Evolutionary conservation across 73 alveolate genomes (phyloP).

Genomic region (Paraurostyla sp.): DNA sequence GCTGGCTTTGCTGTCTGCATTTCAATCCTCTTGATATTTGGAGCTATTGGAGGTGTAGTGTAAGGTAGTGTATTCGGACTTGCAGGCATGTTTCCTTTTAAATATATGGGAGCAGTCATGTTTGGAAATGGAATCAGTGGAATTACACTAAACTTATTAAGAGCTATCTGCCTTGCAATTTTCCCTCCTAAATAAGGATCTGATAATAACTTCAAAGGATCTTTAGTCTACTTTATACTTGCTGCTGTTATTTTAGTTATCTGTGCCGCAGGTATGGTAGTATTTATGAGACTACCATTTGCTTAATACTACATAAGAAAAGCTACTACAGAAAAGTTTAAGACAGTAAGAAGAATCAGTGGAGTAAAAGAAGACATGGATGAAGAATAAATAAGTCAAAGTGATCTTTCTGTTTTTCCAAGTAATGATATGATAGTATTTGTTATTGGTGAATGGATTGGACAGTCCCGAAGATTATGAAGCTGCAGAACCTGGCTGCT

Average conservation of each 20-base stretch:
- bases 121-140: constrained; percentile 79
- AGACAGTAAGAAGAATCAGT: constrained; percentile 35
- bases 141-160: constrained; percentile 50
- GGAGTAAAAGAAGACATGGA: constrained; percentile 18
- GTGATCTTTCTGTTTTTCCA: too few relatives aligned
- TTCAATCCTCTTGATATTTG: constrained; percentile 53
- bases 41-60: constrained; percentile 63
- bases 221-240: constrained; percentile 64
- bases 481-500: too few relatives aligned
- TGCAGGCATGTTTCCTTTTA: constrained; percentile 76
- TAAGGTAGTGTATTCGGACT: constrained; percentile 74
- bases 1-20: constrained; percentile 23
- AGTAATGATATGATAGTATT: too few relatives aligned
- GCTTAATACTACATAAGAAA: constrained; percentile 22
- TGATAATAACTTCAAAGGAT: constrained; percentile 63
- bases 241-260: constrained; percentile 61
- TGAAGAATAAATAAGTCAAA: too few relatives aligned
- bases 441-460: too few relatives aligned
- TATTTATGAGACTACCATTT: constrained; percentile 17
- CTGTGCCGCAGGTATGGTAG: constrained; percentile 52
- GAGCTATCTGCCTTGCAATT: constrained; percentile 58
- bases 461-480: too few relatives aligned
- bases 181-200: constrained; percentile 64
- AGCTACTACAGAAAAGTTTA: constrained; percentile 1
- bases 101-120: constrained; percentile 80